Conservation (phyloP, 805 yeast genomes). For the Lipomyces orientalis region DNA sequence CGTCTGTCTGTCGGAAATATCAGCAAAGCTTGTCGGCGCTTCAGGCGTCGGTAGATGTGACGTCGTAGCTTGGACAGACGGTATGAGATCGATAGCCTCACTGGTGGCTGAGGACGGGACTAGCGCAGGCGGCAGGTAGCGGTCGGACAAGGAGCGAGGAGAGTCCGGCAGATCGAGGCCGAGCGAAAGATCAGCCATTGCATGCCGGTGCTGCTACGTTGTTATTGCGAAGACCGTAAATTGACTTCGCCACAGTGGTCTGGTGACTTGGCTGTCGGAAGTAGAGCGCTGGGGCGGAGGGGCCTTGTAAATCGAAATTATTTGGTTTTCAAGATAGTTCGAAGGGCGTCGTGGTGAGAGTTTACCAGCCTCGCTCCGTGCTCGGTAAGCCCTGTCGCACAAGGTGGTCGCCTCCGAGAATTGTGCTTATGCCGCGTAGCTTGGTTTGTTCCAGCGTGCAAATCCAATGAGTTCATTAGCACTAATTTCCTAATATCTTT, state of each 20-base stretch:
- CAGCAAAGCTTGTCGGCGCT: background rate
- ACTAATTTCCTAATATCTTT: background rate
- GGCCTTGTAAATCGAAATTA: background rate
- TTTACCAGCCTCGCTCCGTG: no score
- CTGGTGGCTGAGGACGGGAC: background rate
- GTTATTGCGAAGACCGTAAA: background rate
- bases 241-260: background rate
- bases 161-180: slow-evolving; percentile 30
- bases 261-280: background rate
- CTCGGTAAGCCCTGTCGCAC: no score
- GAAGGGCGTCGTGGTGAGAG: no score
- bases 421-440: no score
- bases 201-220: slow-evolving; percentile 3
- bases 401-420: no score
- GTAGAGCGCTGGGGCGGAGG: background rate
- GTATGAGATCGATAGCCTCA: background rate
- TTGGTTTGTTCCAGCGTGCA: background rate
- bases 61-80: background rate
- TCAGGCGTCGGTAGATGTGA: background rate
- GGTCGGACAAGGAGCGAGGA: slow-evolving; percentile 21
- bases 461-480: background rate
- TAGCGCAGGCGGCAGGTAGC: slow-evolving; percentile 25
- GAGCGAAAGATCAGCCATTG: slow-evolving; percentile 22
- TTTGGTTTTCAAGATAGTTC: no score
- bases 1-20: background rate